Conservation (phyloP, 1,139 yeast genomes). For the Yamadazyma dendronema region DNA sequence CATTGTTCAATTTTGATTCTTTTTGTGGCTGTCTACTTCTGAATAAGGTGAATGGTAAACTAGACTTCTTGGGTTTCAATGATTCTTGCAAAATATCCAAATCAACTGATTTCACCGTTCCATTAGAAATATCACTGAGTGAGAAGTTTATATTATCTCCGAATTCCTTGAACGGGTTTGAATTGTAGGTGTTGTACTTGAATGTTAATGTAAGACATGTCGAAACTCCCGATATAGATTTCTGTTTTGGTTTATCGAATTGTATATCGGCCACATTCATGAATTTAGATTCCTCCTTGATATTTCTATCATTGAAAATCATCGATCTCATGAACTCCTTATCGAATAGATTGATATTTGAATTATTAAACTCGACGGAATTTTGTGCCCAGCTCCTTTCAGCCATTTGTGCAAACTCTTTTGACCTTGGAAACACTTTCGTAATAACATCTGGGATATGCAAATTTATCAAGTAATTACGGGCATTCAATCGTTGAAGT, state of each 20-base stretch:
- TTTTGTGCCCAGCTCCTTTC: conserved; percentile 9
- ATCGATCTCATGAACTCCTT: conserved; percentile 2
- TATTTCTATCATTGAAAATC: conserved; percentile 7
- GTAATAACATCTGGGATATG: conserved; percentile 46
- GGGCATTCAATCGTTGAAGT: conserved; percentile 8
- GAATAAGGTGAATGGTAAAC: conserved; percentile 31
- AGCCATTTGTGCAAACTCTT: conserved; percentile 20
- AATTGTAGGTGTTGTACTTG: conserved; percentile 31
- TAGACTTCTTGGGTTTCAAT: conserved; percentile 27
- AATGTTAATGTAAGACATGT: conserved; percentile 41
- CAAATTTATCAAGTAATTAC: conserved; percentile 19
- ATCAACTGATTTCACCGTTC: conserved; percentile 11
- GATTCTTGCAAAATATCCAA: conserved; percentile 24
- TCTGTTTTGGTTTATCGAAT: conserved; percentile 1
- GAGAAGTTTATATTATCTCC: conserved; percentile 23
- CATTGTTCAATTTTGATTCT: conserved; percentile 12
- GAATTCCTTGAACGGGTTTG: conserved; percentile 32
- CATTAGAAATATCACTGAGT: conserved; percentile 23
- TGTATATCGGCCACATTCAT: conserved; percentile 11
- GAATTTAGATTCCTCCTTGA: conserved; percentile 4
- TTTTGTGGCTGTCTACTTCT: conserved; percentile 6
- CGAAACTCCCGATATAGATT: neutral
- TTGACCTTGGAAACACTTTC: conserved; percentile 27
- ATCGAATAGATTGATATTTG: conserved; percentile 4
- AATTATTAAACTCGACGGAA: conserved; percentile 1